Base-by-base conservation (phyloP, 2,329 filamentous ascomycete species). In the Chrysoporthe austroafricana region DNA sequence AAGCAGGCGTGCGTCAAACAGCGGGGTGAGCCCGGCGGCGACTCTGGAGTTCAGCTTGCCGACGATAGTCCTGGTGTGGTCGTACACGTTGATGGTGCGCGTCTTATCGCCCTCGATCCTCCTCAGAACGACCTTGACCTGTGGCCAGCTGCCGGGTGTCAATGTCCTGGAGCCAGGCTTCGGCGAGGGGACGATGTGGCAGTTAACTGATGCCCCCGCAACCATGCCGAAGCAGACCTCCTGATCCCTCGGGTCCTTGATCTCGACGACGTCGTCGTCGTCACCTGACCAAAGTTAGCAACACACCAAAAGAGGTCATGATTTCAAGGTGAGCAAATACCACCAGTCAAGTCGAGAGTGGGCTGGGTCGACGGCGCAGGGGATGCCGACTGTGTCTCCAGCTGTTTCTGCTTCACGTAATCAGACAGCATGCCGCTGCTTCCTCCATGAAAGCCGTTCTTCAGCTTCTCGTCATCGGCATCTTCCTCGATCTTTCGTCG, bases 191-290 rank as follows among this genome's bases (percentile, higher is more conserved):
- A 95, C 87, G 46, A 83, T 80, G 73, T 88, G 85, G 69, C 90
- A 91, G 70, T 90, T 88, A 54, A 96, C 82, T 64, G 82, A 86
- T 2, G 89, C 86, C 21, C 84, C 85, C 65, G 93, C 89, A 26
- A 96, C 79, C 79, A 91, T 91, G 54, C 93, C 93, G 74, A 92
- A 94, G 78, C 93, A 96, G 3, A 96, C 90, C 74, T 93, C 88
- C 74, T 92, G 87, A 26, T 89, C 85, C 59, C 83, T 85, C 42
- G 88, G 83, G 66, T 91, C 85, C 54, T 85, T 83, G 16, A 89
- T 77, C 46, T 88, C 80, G 6, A 85, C 78, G 4, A 88, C 74
- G 11, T 91, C 87, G 36, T 88, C 86, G 56, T 91, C 89, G 21
- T 82, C 83, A 34, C 69, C 76, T 71, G 74, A 74, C 42, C 74